Evolutionary conservation across 345 rosid species (phyloP), one percentile per base, ranked within the genome.

Genomic region (Firmiana major): DNA sequence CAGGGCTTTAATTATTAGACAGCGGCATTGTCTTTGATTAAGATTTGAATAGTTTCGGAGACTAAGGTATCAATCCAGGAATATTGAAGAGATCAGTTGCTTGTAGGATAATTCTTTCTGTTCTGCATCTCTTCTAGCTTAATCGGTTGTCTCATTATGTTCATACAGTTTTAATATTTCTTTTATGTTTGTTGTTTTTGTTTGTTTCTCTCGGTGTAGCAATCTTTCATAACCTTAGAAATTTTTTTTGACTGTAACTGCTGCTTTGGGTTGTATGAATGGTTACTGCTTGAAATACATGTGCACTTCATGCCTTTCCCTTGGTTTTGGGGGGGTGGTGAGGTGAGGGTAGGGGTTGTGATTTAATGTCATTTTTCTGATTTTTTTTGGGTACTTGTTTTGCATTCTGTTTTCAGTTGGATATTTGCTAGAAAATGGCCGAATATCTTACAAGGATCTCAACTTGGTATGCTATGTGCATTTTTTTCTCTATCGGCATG

Each of bases 371-470:
- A 24, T 65, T 68, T 49, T 60, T 78, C 64, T 74, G 5, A 8
- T 45, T 55, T 16, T 51, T 57, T 16, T 68, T 45, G 1, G 0
- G 67, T 63, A 10, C 17, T 59, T 63, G 1, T 53, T 63, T 59
- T 77, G 26, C 48, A 7, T 78, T 83, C 49, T 79, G 21, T 43
- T 84, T 86, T 82, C 94, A 96, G 99, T 79, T 96, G 99, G 99
- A 93, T 96, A 84, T 93, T 92, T 82, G 97, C 99, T 63, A 88
- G 99, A 82, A 92, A 91, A 87, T 96, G 98, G 99, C 97, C 95
- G 13, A 85, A 80, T 77, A 71, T 91, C n/a, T 89, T 96, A 75
- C 94, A 90, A 86, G 97, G 98, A 77, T 87, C 96, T 74, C 97
- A 90, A 83, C 92, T 92, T 70, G 89, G 89, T 78, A 83, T 89